Base-by-base conservation (phyloP, 331 rosid species). In the Saraca asoca region DNA sequence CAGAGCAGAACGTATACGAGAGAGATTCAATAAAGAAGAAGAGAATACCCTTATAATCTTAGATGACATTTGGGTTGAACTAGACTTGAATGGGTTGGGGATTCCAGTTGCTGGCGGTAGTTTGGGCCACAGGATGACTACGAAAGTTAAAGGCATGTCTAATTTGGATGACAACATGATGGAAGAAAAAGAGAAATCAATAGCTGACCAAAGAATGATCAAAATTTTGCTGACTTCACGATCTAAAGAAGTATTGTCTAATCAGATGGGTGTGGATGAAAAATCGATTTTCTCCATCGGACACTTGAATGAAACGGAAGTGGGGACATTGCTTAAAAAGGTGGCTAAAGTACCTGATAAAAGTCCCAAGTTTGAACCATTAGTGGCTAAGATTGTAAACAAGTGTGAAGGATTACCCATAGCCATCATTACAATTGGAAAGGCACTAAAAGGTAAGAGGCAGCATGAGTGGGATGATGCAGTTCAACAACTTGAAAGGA, bases 211-310 rank as follows among this genome's bases (percentile, higher is more conserved):
- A 1, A 68, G 41, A 15, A 60, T 70, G 2, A 2, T 3, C 71
- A 72, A 66, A 38, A 29, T 78, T 16, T 66, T 0, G 48, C 0
- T 68, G 0, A 44, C 73, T 15, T 68, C 73, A 4, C 24, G 73
- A 43, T 14, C 0, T 12, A 0, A 0, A 3, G 0, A 31, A 0
- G n/a, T 56, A 0, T 12, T 56, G 5, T 2, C 0, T 6, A 12
- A 11, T 3, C 12, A 0, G 9, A 45, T 68, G 73, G 17, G 9
- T 14, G 43, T 13, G 4, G 7, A 35, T 35, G 39, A 35, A 4
- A 34, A 43, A 2, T 31, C 50, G 3, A 44, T 9, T 5, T 5
- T 68, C 6, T 3, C 0, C 0, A 33, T 56, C 0, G 20, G 24
- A 31, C 6, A 11, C 55, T 11, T 68, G 9, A 14, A 1, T 0